Evolutionary conservation across 257 asterid species (phyloP).

Genomic region (Solanum chaucha): DNA sequence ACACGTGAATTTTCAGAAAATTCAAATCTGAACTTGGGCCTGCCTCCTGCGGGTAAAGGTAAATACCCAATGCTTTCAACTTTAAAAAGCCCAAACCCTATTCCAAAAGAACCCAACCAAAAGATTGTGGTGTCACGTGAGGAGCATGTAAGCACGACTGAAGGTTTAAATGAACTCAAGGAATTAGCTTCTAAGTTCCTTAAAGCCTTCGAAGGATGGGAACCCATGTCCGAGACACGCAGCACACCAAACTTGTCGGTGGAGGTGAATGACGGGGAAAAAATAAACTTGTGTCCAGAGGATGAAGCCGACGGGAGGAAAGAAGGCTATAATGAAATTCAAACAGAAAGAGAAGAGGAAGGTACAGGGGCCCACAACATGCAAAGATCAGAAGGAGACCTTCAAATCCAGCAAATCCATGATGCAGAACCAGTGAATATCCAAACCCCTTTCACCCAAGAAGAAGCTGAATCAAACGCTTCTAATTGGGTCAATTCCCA

Average conservation of each 20-base stretch:
- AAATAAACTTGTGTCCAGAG: too few relatives aligned
- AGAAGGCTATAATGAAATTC: too few relatives aligned
- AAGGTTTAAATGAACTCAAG: too few relatives aligned
- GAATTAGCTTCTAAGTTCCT: too few relatives aligned
- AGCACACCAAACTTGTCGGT: too few relatives aligned
- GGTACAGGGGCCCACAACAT: too few relatives aligned
- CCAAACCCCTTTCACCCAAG: neutral
- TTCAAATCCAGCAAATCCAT: neutral
- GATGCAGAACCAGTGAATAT: neutral
- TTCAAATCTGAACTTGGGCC: neutral
- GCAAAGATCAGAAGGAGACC: too few relatives aligned
- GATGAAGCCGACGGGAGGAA: too few relatives aligned
- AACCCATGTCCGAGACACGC: neutral
- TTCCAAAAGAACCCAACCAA: neutral
- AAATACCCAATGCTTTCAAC: neutral
- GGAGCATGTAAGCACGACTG: neutral
- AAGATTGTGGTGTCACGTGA: neutral
- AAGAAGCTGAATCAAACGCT: neutral
- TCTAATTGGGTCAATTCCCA: neutral
- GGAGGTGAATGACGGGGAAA: too few relatives aligned
- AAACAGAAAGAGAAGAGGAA: too few relatives aligned
- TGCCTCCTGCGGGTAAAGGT: neutral
- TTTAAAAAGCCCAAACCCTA: neutral
- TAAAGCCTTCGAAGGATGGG: too few relatives aligned
- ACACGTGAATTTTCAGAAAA: neutral